These are phyloP conservation scores for Graphium sp. DNA, from an alignment of 2,329 filamentous ascomycete genomes.

Conservation along the genomic window DNA sequence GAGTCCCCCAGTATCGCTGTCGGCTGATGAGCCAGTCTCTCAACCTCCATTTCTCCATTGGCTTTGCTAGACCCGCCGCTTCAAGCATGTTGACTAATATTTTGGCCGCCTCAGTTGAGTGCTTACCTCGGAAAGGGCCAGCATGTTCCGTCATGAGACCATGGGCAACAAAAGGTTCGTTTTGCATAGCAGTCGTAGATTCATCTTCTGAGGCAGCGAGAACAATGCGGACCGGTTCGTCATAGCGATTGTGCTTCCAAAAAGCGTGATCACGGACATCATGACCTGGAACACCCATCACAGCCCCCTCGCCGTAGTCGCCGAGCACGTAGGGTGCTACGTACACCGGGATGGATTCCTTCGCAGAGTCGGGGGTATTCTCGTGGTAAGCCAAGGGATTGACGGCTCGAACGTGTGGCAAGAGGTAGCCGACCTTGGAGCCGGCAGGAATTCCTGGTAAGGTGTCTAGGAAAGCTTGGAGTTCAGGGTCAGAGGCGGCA, in stretches of 20 bases:
- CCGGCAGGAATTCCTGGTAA: conserved; percentile 37
- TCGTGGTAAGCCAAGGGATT: conserved; percentile 48
- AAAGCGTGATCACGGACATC: conserved; percentile 66
- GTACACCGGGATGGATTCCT: conserved; percentile 53
- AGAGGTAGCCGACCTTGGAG: conserved; percentile 49
- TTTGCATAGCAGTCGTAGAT: conserved; percentile 20
- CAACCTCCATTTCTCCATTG: conserved; percentile 61
- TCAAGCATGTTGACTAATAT: conserved; percentile 41
- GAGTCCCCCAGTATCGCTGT: conserved; percentile 85
- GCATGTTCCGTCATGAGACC: conserved; percentile 53
- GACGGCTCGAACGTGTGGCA: conserved; percentile 42
- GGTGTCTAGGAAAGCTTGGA: conserved; percentile 52
- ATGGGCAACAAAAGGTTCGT: conserved; percentile 43
- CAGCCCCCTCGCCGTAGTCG: conserved; percentile 72
- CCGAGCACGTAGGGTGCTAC: conserved; percentile 74
- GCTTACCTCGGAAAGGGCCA: conserved; percentile 45
- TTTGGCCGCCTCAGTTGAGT: conserved; percentile 44
- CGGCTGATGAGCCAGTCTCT: conserved; percentile 83
- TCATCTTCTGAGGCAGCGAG: conserved; percentile 34
- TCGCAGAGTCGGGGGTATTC: conserved; percentile 28
- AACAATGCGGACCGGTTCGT: conserved; percentile 45
- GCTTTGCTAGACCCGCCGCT: conserved; percentile 37
- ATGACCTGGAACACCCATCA: conserved; percentile 86
- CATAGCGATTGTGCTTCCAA: conserved; percentile 53
- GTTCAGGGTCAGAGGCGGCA: conserved; percentile 38